Evolutionary conservation across 257 asterid genomes (phyloP).

Genomic region (Solanum pennellii): DNA sequence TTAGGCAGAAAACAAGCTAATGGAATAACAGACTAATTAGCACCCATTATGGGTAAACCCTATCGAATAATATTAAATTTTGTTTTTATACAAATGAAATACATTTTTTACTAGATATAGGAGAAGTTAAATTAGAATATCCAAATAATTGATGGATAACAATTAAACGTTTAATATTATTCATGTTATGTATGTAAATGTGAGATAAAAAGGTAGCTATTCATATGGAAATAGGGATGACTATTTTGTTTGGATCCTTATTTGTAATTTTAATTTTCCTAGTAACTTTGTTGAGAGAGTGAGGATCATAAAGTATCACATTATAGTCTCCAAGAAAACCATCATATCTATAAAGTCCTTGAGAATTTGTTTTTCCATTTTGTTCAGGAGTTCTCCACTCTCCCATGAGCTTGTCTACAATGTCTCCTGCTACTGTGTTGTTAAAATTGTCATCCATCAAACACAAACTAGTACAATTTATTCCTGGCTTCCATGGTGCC

Average conservation of each 20-base stretch:
- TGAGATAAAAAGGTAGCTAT: neutral
- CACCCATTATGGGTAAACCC: too few species aligned
- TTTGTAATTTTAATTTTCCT: neutral
- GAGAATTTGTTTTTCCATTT: neutral
- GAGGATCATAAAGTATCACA: neutral
- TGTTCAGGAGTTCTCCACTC: slow-evolving; percentile 18
- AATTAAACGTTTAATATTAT: neutral
- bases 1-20: neutral
- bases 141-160: neutral
- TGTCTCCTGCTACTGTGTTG: slow-evolving; percentile 17
- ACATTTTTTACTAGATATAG: neutral
- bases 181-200: neutral
- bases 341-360: neutral
- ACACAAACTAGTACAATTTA: slow-evolving; percentile 53
- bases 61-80: neutral
- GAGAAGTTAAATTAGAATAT: neutral
- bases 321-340: slow-evolving; percentile 1
- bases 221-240: neutral
- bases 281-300: neutral
- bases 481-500: slow-evolving; percentile 25
- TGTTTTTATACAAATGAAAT: neutral
- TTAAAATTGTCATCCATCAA: slow-evolving; percentile 43
- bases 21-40: neutral
- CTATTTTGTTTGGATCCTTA: neutral
- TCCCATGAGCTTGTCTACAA: slow-evolving; percentile 29